Conservation (phyloP, 2,329 filamentous ascomycete genomes). For the Beauveria sp. region DNA sequence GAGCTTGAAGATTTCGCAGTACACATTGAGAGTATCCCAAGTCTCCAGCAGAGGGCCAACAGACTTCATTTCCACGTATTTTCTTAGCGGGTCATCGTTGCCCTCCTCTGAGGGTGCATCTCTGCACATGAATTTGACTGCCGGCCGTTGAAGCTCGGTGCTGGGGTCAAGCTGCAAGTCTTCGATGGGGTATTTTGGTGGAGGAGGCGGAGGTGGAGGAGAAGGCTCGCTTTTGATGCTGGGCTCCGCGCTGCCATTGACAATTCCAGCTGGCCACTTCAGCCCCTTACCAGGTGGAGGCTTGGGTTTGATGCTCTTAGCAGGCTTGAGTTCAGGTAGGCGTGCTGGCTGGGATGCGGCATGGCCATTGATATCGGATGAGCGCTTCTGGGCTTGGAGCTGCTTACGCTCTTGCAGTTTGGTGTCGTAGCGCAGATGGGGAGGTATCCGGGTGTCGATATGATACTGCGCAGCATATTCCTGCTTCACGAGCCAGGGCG, state of each 20-base stretch:
- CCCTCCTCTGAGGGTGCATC: constrained; percentile 49
- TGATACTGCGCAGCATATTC: constrained; percentile 77
- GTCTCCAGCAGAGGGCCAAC: constrained; percentile 82
- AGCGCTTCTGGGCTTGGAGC: constrained; percentile 57
- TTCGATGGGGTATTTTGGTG: constrained; percentile 91
- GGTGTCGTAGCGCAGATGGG: constrained; percentile 72
- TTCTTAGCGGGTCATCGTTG: constrained; percentile 20
- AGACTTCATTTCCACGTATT: constrained; percentile 69
- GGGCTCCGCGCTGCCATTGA: constrained; percentile 26
- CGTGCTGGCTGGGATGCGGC: constrained; percentile 36
- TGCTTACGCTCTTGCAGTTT: constrained; percentile 73
- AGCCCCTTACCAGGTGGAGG: constrained; percentile 53
- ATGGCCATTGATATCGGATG: constrained; percentile 38
- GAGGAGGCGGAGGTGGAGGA: constrained; percentile 48
- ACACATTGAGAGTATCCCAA: constrained; percentile 98
- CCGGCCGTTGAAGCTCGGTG: constrained; percentile 59
- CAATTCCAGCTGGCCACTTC: constrained; percentile 39
- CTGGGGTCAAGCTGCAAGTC: constrained; percentile 75
- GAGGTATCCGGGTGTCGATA: constrained; percentile 80
- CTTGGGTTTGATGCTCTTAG: constrained; percentile 2
- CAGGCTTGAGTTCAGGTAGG: constrained; percentile 64
- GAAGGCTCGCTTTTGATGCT: constrained; percentile 27
- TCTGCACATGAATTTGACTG: constrained; percentile 68
- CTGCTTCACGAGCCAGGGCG: constrained; percentile 89
- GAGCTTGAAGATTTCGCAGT: constrained; percentile 85